A percentile compares a stretch with the other conserved stretches of the same genome.
Evolutionary conservation across 2,329 filamentous ascomycete species (phyloP).

Genomic region (Fusarium beomiforme): DNA sequence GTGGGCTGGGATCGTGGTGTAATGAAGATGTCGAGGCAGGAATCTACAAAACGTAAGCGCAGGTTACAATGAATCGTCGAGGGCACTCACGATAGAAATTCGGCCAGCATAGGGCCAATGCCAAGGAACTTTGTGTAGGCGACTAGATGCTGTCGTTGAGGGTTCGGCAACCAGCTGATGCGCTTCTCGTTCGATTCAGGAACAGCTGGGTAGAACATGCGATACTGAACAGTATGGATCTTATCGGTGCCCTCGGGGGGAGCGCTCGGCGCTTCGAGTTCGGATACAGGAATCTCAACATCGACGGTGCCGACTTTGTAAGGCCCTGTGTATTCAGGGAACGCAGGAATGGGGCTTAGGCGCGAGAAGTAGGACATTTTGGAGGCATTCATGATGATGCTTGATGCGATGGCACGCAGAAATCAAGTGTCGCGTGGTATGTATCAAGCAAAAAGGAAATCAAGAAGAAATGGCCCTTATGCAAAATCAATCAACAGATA

Average conservation of each 20-base stretch:
- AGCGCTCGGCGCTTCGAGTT: slow-evolving; percentile 64
- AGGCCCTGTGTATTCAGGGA: slow-evolving; percentile 78
- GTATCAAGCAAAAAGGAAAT: not conserved
- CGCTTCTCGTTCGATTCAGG: slow-evolving; percentile 62
- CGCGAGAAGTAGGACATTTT: slow-evolving; percentile 62
- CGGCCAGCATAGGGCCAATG: slow-evolving; percentile 65
- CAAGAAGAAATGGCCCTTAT: not conserved
- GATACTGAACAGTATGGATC: slow-evolving; percentile 80
- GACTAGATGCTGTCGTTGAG: slow-evolving; percentile 77
- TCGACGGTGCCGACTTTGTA: slow-evolving; percentile 78
- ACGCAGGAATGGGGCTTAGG: slow-evolving; percentile 75
- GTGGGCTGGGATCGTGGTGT: slow-evolving; percentile 76
- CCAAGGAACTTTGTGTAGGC: slow-evolving; percentile 83
- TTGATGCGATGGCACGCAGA: not conserved
- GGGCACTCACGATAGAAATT: slow-evolving; percentile 66
- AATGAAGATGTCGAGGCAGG: slow-evolving; percentile 76
- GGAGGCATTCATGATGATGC: slow-evolving; percentile 37
- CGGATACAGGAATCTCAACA: slow-evolving; percentile 77
- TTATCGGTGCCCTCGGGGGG: slow-evolving; percentile 62
- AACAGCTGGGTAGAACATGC: slow-evolving; percentile 81
- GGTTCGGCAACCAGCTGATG: slow-evolving; percentile 81
- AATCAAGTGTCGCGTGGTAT: not conserved
- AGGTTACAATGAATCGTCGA: fast-evolving
- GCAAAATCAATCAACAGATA: not conserved
- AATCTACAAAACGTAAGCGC: slow-evolving; percentile 56